Evolutionary conservation across 371 early-diverging fungal species (phyloP), one percentile per base, ranked within the genome.

Genomic region (Mucor indicus): DNA sequence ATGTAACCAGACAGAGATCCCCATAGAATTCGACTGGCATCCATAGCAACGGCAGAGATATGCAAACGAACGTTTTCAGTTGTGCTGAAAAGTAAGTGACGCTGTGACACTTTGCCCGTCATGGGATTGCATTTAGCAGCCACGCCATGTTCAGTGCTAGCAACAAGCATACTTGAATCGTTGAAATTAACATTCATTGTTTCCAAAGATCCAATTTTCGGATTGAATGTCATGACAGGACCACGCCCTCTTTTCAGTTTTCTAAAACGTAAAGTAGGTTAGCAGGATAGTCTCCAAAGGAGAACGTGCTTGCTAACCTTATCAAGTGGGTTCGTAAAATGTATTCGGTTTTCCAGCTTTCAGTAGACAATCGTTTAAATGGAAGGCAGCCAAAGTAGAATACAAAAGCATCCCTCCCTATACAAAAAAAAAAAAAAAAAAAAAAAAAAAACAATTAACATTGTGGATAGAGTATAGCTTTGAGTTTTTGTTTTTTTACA

Each of bases 301-400:
- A n/a, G n/a, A n/a, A n/a, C n/a, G n/a, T n/a, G n/a, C n/a, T n/a
- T n/a, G n/a, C 45, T 40, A 65, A 72, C 73, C 77, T 66, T 13
- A 70, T 31, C 23, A 78, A 38, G 51, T 74, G 67, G 9, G 65
- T 67, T 8, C 78, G 64, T 12, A 70, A 40, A 25, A 75, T 69
- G 44, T 78, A 78, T 42, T 78, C 78, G 17, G 64, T 60, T 24
- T 75, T 75, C 78, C 78, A 78, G 30, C 69, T 75, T 22, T 71
- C 69, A 1, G 52, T 29, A 2, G 62, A 46, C 22, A 75, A 36
- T 31, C 75, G 53, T 33, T 67, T 69, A 44, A 50, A 73, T 19
- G 79, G 79, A 6, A 65, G 23, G 15, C 49, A 21, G 1, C 75
- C 79, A 36, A 78, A 78, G 48, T 55, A 78, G 4, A 67, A 62